Evolutionary conservation across 1,139 yeast genomes (phyloP), one percentile per base, ranked within the genome.

Genomic region (Blastobotrys malaysiensis): DNA sequence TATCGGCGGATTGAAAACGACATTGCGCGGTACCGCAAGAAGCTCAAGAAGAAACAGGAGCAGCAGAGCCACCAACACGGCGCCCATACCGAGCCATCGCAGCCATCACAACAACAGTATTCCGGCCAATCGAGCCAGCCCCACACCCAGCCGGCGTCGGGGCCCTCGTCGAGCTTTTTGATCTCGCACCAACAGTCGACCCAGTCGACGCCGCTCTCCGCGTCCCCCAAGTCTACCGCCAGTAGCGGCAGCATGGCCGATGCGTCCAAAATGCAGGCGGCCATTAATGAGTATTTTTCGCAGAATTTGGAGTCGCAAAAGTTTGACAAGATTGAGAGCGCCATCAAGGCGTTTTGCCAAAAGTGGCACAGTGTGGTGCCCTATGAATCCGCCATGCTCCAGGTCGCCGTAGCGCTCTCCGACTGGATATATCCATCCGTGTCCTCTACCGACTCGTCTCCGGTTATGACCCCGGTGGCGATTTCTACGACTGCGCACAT

Each of bases 331-430:
- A 72, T 89, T 57, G 85, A 85, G 63, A 73, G 74, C 43, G 78
- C 96, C 1, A 78, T 90, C 16, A 67, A 77, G 51, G 78, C 78
- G 57, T 91, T 90, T 65, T 71, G 86, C 50, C 71, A 72, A 20
- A 88, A 88, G 71, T 90, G 96, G 96, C 90, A 95, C 9, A 76
- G 78, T 46, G 77, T 84, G 57, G 79, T 88, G 55, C 84, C 84
- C 58, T 91, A 90, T 67, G 95, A 88, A 68, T 79, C 85, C 51
- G 90, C 95, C 0, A 76, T 89, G 65, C 78, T 93, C 1, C 90
- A 97, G 96, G 81, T 88, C 20, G 97, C 96, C 0, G 73, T 88
- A 48, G 90, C 90, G 9, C 73, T 91, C 52, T 95, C 96, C 1
- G 96, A 89, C 68, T 89, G 96, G 96, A 79, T 86, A 43, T 95